These are phyloP conservation scores for Gypsophila paniculata DNA, from an alignment of 179 eudicot species.

Conservation along the genomic window DNA sequence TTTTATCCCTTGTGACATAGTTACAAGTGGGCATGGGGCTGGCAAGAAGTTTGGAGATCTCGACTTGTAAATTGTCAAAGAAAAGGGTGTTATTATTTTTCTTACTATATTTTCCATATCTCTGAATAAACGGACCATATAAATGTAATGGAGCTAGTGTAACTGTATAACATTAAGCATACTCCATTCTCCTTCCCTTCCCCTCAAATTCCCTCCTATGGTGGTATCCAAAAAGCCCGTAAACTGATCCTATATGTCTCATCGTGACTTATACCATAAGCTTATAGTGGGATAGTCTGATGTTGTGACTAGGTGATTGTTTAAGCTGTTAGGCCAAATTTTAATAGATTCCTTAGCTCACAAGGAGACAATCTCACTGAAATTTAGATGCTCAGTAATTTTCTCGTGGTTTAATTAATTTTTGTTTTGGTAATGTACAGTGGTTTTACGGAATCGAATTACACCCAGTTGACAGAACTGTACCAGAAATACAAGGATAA, in stretches of 20 bases:
- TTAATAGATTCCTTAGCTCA: too few species aligned
- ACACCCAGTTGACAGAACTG: conserved; percentile 71
- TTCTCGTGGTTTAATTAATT: not conserved
- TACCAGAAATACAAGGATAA: conserved; percentile 59
- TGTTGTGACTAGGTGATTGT: not conserved
- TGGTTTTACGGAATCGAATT: conserved; percentile 66
- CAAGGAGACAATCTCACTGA: not conserved
- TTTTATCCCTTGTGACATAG: too few species aligned
- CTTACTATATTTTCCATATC: too few species aligned
- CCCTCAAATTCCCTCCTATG: not conserved
- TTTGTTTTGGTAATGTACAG: conserved; percentile 36
- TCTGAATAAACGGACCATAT: too few species aligned
- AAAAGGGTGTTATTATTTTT: too few species aligned
- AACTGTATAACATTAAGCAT: too few species aligned
- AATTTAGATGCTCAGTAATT: not conserved
- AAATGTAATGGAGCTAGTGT: too few species aligned
- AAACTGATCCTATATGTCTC: not conserved
- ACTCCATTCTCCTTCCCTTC: not conserved
- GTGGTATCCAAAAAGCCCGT: not conserved
- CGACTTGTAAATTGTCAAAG: too few species aligned
- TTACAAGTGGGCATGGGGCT: too few species aligned
- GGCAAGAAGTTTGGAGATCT: too few species aligned
- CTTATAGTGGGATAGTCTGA: not conserved
- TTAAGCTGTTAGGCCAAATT: not conserved
- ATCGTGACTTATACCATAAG: not conserved